phyloP scores from a whole-genome alignment of 495 filamentous ascomycete genomes.

The Annulohypoxylon nitens region DNA sequence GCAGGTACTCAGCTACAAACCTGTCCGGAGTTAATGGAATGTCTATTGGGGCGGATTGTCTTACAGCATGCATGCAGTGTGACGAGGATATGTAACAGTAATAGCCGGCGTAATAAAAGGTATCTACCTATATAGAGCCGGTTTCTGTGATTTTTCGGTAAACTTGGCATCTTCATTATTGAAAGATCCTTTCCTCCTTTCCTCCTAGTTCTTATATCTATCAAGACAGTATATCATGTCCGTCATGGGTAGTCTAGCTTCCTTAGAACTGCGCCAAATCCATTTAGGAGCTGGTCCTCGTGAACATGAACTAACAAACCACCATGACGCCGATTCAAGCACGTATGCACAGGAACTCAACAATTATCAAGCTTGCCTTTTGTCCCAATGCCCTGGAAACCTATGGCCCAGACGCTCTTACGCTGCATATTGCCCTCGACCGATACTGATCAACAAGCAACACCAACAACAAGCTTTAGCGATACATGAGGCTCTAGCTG shows the following conservation, averaged over 20 bases:
- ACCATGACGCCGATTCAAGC: neutral
- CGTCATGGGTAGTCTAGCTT: neutral
- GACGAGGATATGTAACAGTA: no score
- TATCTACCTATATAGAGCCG: neutral
- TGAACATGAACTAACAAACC: neutral
- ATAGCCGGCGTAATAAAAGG: neutral
- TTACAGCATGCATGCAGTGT: no score
- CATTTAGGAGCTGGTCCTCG: neutral
- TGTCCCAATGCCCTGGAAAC: neutral
- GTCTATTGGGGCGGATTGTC: neutral
- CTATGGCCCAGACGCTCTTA: constrained; percentile 8
- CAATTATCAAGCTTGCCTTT: neutral
- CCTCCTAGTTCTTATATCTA: neutral
- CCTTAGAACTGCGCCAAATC: neutral
- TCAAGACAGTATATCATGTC: neutral
- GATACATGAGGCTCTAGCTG: neutral
- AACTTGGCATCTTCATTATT: no score
- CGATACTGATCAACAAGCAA: neutral
- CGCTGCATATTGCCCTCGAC: neutral
- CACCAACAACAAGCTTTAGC: neutral
- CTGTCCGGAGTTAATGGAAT: neutral
- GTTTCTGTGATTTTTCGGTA: no score
- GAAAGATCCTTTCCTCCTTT: neutral
- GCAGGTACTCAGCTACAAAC: neutral
- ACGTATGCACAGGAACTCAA: neutral